Evolutionary conservation across 2,329 filamentous ascomycete genomes (phyloP), one percentile per base, ranked within the genome.

Genomic region (Colletotrichum cereale): DNA sequence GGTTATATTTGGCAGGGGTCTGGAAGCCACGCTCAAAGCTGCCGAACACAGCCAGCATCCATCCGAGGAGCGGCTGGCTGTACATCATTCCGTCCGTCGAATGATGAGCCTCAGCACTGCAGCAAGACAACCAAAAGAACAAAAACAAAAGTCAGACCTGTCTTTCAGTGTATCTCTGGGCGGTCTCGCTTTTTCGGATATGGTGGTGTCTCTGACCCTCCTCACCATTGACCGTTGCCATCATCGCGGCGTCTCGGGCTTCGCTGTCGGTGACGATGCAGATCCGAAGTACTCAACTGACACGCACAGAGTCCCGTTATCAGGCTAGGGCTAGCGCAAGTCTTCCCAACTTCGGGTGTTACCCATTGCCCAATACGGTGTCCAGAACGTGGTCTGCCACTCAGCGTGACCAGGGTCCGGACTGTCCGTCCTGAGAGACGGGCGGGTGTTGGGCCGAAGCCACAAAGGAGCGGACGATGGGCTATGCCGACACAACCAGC

Each of bases 371-470:
- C 58, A 48, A 55, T 48, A 24, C 38, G 53, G n/a, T 31, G 58
- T 10, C 34, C n/a, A 62, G 58, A 63, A 68, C 47, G 44, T 40
- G 53, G 47, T 55, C 60, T 31, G 26, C 38, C 47, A 50, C 52
- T 71, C 47, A 44, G 50, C 26, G 24, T 29, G 68, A 57, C 38
- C 52, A 60, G 29, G 42, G 53, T 44, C 26, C 65, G 65, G 58
- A 53, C n/a, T 34, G 44, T 21, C 58, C 65, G 53, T 60, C 29
- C 29, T 29, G 16, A 63, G 53, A 55, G 29, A 47, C 44, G 58
- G 56, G 52, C 24, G 40, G 48, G 24, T 68, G 53, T 57, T 48
- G 58, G 62, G 42, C 68, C 53, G 65, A 63, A 71, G 68, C 65
- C 52, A 71, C 58, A 53, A 67, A 44, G 50, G 38, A 34, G 50